phyloP scores from a whole-genome alignment of 768 basidiomycete genomes.

The Auriculariales sp. region DNA sequence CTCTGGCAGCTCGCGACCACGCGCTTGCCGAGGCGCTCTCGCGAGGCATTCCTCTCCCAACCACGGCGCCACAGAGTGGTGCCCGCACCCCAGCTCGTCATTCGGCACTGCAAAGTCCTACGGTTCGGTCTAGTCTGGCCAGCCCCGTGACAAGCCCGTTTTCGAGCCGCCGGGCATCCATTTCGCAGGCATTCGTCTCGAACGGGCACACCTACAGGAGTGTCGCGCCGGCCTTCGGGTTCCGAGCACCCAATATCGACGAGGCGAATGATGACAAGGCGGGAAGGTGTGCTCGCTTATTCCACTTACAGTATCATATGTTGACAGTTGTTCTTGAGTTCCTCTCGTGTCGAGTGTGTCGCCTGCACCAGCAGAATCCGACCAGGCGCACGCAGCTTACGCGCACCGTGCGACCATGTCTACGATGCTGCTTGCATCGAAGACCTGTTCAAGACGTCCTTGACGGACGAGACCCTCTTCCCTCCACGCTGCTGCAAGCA shows the following conservation, averaged over 20 bases:
- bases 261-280: neutral
- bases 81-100: conserved; percentile 9
- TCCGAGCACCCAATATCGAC: no score
- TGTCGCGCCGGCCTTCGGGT: no score
- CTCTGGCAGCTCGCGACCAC: conserved; percentile 26
- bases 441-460: conserved; percentile 25
- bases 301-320: neutral
- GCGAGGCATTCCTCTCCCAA: conserved; percentile 10
- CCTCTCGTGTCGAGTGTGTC: neutral
- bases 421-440: conserved; percentile 33
- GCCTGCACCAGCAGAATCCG: neutral
- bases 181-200: conserved; percentile 11
- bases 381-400: conserved; percentile 10
- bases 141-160: no score
- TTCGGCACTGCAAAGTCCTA: conserved; percentile 6
- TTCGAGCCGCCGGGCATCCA: conserved; percentile 8
- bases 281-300: neutral
- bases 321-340: neutral
- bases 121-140: no score
- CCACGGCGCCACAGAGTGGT: conserved; percentile 6
- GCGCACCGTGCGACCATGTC: conserved; percentile 28
- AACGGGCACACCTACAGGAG: neutral
- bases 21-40: conserved; percentile 24
- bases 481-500: conserved; percentile 37
- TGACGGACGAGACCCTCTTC: conserved; percentile 35